Evolutionary conservation across 139 green algal species (phyloP), one percentile per base, ranked within the genome.

Genomic region (Penium margaritaceum): DNA sequence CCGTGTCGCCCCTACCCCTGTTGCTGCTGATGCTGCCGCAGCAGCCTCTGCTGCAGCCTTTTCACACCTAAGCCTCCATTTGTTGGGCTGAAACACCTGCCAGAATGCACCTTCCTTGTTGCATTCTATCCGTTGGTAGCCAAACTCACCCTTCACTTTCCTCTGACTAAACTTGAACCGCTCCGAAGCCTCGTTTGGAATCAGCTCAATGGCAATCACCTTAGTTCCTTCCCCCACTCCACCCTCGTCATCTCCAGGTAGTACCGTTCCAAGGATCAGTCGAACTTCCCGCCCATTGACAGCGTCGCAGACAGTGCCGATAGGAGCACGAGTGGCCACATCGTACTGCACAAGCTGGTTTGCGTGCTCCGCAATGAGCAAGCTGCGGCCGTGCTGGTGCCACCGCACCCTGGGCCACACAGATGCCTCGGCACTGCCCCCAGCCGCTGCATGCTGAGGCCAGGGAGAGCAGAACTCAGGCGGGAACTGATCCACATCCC

Each of bases 261-360:
- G n/a, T n/a, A n/a, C n/a, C n/a, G n/a, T n/a, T n/a, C n/a, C n/a
- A n/a, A n/a, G n/a, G n/a, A 77, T 15, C 33, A 77, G 30, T 6
- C 35, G 14, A 9, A 77, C 27, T 3, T 57, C 36, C 32, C 70
- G 30, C 32, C 47, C 70, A n/a, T 77, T 70, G 41, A 77, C 35
- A n/a, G 35, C 57, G 6, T 77, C 70, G 47, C 70, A 77, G 3
- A 77, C 70, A 29, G 71, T 44, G 0, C 70, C 70, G 0, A 77
- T 58, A 7, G 70, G 70, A 5, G 70, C 70, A 19, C 36, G 21
- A 14, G 57, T 36, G n/a, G 21, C 34, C 7, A 29, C 34, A 24
- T 77, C 70, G 33, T 71, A 77, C 63, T 77, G 58, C 12, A 77
- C 15, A 24, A 77, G 62, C 70, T 76, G 68, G 37, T 76, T 76